Evolutionary conservation across 169 alveolate genomes (phyloP), one percentile per base, ranked within the genome.

Genomic region (Plasmodium relictum): DNA sequence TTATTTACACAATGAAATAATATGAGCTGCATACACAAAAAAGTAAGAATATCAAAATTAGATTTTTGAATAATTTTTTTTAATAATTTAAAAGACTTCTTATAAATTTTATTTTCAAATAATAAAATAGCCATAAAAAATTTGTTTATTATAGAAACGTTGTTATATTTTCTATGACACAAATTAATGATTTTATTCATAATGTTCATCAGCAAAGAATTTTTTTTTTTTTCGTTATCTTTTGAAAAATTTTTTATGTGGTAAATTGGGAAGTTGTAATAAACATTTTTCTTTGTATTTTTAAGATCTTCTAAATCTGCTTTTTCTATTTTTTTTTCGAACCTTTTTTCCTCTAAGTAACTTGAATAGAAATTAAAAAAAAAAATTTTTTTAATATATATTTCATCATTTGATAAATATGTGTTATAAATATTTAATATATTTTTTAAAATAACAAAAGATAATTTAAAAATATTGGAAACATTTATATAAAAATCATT

Each of bases 311-410:
- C 65, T 3, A 16, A 6, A 1, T 63, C 88, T 83, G 16, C 91
- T 31, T 54, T 83, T 50, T 48, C 73, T 42, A 83, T 66, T 50
- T 68, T 54, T 62, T 83, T 66, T 66, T 83, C 83, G 52, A 68
- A 83, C 42, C 58, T 71, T 68, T 83, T 83, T 83, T 83, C 85
- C 68, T 83, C 91, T 45, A 83, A 83, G 54, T 83, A 83, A 83
- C 66, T 62, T 20, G 39, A 48, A 37, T 50, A 83, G 44, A 83
- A 66, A 59, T 52, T 68, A 20, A 66, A 61, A 24, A 83, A 83
- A 24, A 66, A 68, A 0, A 45, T 44, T 62, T 41, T 54, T 24
- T 56, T 48, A 5, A 18, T 31, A 26, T 83, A 39, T 41, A 12
- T 83, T 59, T 66, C 37, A 42, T 83, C 41, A 18, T 31, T 42